Evolutionary conservation across 2,329 filamentous ascomycete species (phyloP), one percentile per base, ranked within the genome.

Genomic region (Ophiostoma piceae): DNA sequence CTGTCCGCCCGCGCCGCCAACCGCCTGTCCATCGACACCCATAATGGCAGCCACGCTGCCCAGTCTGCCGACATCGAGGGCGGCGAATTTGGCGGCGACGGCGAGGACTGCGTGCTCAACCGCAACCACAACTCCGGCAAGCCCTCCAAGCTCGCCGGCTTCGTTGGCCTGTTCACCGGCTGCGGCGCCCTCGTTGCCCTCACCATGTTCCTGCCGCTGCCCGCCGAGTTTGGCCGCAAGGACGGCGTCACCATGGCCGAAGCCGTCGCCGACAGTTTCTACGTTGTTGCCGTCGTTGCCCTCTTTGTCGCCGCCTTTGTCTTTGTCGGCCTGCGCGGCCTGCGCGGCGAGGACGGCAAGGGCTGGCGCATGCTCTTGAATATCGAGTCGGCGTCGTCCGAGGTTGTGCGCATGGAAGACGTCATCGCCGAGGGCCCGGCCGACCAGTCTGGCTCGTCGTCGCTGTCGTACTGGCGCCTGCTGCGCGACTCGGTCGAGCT

Each of bases 141-240:
- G 72, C 83, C 86, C 1, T 84, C 84, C 1, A 82, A 83, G 22
- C 84, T 99, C 35, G 94, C 95, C 19, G 95, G 95, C 0, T 88
- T 94, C 67, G 95, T 99, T 5, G 95, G 95, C 4, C 83, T 97
- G 71, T 96, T 96, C 77, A 97, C 95, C 8, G 95, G 95, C 32
- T 92, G 92, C 75, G 95, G 95, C 71, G 95, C 95, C 16, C 84
- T 99, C 5, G 84, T 99, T 4, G 93, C 95, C 12, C 82, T 99
- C 39, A 79, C 83, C 0, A 76, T 95, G 43, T 98, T 99, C 77
- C 84, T 99, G 16, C 95, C 94, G 6, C 84, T 99, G 22, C 95
- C 95, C 0, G 90, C 92, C 1, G 85, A 85, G 43, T 96, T 98
- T 76, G 84, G 84, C 35, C 87, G 90, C 75, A 83, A 88, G 37